Evolutionary conservation across 176 grass and related monocot genomes (phyloP).

Genomic region (Phyllostachys edulis): DNA sequence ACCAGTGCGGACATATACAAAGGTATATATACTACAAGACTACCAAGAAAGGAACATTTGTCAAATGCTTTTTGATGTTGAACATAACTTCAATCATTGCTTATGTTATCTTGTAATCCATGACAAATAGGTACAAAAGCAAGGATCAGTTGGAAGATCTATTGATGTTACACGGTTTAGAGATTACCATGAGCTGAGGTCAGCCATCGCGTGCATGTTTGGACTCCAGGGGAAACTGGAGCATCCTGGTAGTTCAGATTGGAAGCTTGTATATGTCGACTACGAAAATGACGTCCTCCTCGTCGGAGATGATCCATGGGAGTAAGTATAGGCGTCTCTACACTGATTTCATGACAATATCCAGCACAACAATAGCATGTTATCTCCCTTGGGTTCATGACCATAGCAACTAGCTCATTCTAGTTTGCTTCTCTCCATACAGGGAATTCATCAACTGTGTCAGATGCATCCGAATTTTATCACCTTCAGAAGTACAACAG

Average conservation of each 20-base stretch:
- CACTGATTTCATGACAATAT: not conserved
- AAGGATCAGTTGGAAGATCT: slow-evolving; percentile 94
- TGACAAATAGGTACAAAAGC: slow-evolving; percentile 71
- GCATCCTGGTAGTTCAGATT: slow-evolving; percentile 68
- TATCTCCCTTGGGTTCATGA: not conserved
- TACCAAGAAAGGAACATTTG: not conserved
- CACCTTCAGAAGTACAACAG: slow-evolving; percentile 84
- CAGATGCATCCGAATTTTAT: slow-evolving; percentile 84
- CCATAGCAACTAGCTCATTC: not conserved
- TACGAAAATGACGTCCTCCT: slow-evolving; percentile 97
- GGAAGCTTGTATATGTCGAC: slow-evolving; percentile 98
- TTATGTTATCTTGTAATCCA: slow-evolving; percentile 15
- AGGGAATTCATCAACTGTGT: slow-evolving; percentile 97
- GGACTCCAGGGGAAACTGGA: slow-evolving; percentile 84
- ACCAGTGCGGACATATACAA: slow-evolving; percentile 87
- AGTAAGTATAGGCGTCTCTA: slow-evolving; percentile 53
- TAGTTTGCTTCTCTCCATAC: not conserved
- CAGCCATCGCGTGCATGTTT: slow-evolving; percentile 87
- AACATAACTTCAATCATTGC: not conserved
- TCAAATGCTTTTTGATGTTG: not conserved
- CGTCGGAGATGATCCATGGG: slow-evolving; percentile 95
- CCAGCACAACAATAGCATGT: not conserved
- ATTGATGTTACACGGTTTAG: slow-evolving; percentile 91
- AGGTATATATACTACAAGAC: slow-evolving; percentile 45
- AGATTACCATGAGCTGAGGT: slow-evolving; percentile 85